A percentile compares a stretch with the other conserved stretches of the same genome.
phyloP scores from a whole-genome alignment of 768 basidiomycete genomes.

The Leucocoprinus leucothites region DNA sequence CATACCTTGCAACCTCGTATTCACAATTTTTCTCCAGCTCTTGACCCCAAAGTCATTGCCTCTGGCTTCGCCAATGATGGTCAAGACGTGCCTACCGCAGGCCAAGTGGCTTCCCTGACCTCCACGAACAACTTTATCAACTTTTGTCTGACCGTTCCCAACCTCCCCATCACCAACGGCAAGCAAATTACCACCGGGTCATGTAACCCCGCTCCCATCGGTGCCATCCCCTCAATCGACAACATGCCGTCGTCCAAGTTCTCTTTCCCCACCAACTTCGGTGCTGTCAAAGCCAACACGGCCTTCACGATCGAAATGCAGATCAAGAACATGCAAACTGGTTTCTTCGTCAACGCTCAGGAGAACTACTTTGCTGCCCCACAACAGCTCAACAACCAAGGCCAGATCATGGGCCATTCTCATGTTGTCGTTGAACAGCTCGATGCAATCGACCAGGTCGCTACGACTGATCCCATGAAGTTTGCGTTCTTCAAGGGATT shows the following conservation, averaged over 20 bases:
- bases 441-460: slow-evolving; percentile 37
- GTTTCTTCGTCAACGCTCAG: slow-evolving; percentile 51
- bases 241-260: slow-evolving; percentile 52
- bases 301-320: slow-evolving; percentile 41
- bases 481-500: slow-evolving; percentile 69
- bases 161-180: slow-evolving; percentile 51
- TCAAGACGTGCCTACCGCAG: slow-evolving; percentile 34
- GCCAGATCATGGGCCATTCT: slow-evolving; percentile 48
- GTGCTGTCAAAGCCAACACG: slow-evolving; percentile 34
- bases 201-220: slow-evolving; percentile 53
- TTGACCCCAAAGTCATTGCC: slow-evolving; percentile 39
- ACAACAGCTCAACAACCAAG: slow-evolving; percentile 40
- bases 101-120: slow-evolving; percentile 49
- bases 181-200: slow-evolving; percentile 43
- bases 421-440: slow-evolving; percentile 55
- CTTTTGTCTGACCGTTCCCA: slow-evolving; percentile 40
- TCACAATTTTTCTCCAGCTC: slow-evolving; percentile 24
- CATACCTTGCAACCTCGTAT: not conserved
- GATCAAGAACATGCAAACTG: slow-evolving; percentile 36
- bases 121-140: slow-evolving; percentile 68
- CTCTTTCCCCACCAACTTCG: slow-evolving; percentile 37
- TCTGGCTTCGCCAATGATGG: slow-evolving; percentile 42
- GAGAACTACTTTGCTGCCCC: slow-evolving; percentile 49
- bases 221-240: slow-evolving; percentile 38
- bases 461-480: slow-evolving; percentile 41